Evolutionary conservation across 2,329 filamentous ascomycete genomes (phyloP).

Genomic region (Ceratocystis harringtonii): DNA sequence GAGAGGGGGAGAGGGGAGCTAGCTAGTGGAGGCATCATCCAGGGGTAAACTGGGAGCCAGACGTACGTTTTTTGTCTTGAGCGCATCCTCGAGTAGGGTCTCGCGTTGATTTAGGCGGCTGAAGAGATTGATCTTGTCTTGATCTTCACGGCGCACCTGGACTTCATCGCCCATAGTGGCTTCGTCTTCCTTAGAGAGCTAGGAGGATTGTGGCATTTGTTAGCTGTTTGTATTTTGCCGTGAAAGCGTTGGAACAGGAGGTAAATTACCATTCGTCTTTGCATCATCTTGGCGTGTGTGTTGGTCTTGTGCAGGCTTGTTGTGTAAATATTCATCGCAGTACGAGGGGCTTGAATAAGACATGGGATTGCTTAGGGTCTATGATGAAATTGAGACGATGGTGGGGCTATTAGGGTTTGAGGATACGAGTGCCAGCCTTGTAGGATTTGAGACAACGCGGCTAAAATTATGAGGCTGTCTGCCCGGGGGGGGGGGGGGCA

Average conservation of each 20-base stretch:
- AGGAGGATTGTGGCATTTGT: slow-evolving; percentile 10
- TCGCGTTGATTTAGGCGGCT: slow-evolving; percentile 85
- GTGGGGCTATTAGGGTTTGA: slow-evolving; percentile 1
- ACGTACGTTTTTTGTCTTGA: slow-evolving; percentile 63
- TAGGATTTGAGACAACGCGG: not conserved
- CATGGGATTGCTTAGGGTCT: not conserved
- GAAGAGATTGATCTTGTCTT: slow-evolving; percentile 98
- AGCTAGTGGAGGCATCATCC: not conserved
- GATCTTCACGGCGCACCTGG: slow-evolving; percentile 89
- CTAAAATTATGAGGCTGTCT: not conserved
- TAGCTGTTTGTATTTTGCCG: slow-evolving; percentile 15
- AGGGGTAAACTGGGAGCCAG: too few species aligned
- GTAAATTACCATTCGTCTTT: slow-evolving; percentile 42
- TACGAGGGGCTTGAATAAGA: not conserved
- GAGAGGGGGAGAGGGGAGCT: too few species aligned
- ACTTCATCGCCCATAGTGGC: slow-evolving; percentile 63
- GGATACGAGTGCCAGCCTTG: not conserved
- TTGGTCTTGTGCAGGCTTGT: too few species aligned
- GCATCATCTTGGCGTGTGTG: slow-evolving; percentile 31
- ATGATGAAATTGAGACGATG: not conserved
- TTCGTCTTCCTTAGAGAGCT: slow-evolving; percentile 94
- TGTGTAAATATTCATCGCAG: too few species aligned
- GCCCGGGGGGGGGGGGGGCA: too few species aligned
- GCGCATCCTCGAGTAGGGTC: slow-evolving; percentile 59
- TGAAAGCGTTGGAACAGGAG: not conserved